phyloP scores from a whole-genome alignment of 2,329 filamentous ascomycete genomes.

The Cephalotrichum gorgonifer region DNA sequence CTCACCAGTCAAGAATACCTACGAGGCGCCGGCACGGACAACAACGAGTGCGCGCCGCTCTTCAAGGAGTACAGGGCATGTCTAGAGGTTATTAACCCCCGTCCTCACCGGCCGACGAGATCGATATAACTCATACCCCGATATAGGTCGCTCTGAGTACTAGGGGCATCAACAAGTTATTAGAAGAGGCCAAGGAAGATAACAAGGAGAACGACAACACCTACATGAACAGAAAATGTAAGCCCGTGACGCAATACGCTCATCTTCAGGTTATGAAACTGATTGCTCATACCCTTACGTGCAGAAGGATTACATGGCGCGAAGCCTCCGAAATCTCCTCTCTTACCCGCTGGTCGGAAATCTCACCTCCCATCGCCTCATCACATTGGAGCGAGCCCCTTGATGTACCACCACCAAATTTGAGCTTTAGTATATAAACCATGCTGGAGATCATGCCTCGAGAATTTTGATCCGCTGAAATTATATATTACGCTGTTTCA shows the following conservation, averaged over 20 bases:
- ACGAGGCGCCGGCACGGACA: constrained; percentile 68
- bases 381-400: neutral
- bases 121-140: neutral
- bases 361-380: too few relatives aligned
- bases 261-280: neutral
- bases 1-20: constrained; percentile 86
- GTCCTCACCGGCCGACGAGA: neutral
- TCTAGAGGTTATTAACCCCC: constrained; percentile 51
- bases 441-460: neutral
- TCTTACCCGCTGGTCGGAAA: too few relatives aligned
- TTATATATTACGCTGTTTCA: neutral
- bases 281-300: too few relatives aligned
- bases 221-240: constrained; percentile 31
- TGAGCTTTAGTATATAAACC: neutral
- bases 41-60: constrained; percentile 72
- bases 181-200: constrained; percentile 83
- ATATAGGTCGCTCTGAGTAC: constrained; percentile 72
- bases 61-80: constrained; percentile 88
- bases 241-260: too few relatives aligned
- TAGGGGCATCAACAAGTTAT: constrained; percentile 82
- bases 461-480: neutral
- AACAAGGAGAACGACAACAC: constrained; percentile 72
- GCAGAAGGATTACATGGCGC: too few relatives aligned
- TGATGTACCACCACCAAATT: neutral
- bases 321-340: too few relatives aligned